Evolutionary conservation across 495 filamentous ascomycete species (phyloP), one percentile per base, ranked within the genome.

Genomic region (Podospora tetraspora): DNA sequence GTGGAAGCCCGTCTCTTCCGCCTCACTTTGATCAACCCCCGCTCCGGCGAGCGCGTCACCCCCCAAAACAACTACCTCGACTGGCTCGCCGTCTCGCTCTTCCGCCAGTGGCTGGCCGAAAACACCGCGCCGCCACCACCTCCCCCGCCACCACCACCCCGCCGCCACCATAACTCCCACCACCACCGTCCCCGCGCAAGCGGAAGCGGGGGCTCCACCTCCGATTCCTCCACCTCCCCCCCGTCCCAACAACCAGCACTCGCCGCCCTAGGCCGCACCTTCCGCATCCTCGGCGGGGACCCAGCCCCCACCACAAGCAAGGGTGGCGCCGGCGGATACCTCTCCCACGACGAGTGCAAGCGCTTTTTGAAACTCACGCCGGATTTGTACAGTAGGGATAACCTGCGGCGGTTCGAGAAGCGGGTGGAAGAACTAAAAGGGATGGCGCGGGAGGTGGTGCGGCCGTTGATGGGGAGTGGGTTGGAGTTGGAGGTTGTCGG

Each of bases 31-130:
- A 92, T 87, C 0, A 96, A 89, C n/a, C 43, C 43, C 6, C 84
- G 87, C 0, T 80, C 87, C 66, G 93, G 93, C 22, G 93, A 96
- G 70, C 84, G 92, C 37, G 89, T 97, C 59, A 89, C 83, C 1
- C 93, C 93, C 0, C 77, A 81, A 16, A 94, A 89, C 61, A 88
- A 86, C 24, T 96, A 93, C 75, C 79, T 95, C 29, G 92, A 94
- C 76, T 97, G 93, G 93, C 83, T 96, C 7, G 92, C 89, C 25
- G 87, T 96, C 61, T 89, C 85, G 19, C 82, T 96, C 16, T 97
- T 97, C 76, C 83, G 93, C 9, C 92, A 96, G 76, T 97, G 93
- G 93, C 81, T 97, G 0, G 91, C 92, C 1, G 93, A 96, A 66
- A 93, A 89, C 74, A 96, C 91, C 6, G 87, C 91, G 1, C 91